Base-by-base conservation (phyloP, 2,329 filamentous ascomycete species). In the Trichoderma gracile region DNA sequence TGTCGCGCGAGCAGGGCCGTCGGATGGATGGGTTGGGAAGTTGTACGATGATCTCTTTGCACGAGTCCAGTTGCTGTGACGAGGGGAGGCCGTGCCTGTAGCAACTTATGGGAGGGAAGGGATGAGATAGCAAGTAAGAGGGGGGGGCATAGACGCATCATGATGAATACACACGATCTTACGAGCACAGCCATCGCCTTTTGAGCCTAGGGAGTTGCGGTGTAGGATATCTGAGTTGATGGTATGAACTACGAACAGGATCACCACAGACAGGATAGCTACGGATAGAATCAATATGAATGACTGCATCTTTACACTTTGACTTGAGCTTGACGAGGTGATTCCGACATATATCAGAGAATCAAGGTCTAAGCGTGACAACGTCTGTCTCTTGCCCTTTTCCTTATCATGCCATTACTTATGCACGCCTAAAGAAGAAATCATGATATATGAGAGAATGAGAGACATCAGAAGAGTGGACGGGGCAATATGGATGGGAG, bases 21-120 rank as follows among this genome's bases (percentile, higher is more conserved):
- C 86, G 1, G 79, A 84, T 4, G 92, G 92, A 0, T 97, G 93
- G 92, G 82, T 96, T 62, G 92, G 87, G 2, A 89, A 82, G 69
- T 82, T 90, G 56, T 97, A 94, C 76, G 90, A 97, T 78, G 84
- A 86, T 56, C 80, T 97, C 56, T 76, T 77, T 67, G 70, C 71
- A 1, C 67, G 67, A 33, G 69, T 76, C 7, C 72, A 74, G 5
- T 58, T 78, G 53, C 78, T 78, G 53, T 78, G 64, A 71, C 53
- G 58, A 53, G 45, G 45, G 38, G 47, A 25, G 45, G 45, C 30
- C 8, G 33, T 42, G 56, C 21, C 25, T 42, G 21, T 21, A 38
- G 30, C 33, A 19, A 19, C 45, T 33, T 19, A n/a, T 14, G 7
- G 42, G 12, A 25, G 25, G 40, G 25, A 15, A 25, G 25, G 40